Base-by-base conservation (phyloP, 805 yeast species). In the Ogataea naganishii region DNA sequence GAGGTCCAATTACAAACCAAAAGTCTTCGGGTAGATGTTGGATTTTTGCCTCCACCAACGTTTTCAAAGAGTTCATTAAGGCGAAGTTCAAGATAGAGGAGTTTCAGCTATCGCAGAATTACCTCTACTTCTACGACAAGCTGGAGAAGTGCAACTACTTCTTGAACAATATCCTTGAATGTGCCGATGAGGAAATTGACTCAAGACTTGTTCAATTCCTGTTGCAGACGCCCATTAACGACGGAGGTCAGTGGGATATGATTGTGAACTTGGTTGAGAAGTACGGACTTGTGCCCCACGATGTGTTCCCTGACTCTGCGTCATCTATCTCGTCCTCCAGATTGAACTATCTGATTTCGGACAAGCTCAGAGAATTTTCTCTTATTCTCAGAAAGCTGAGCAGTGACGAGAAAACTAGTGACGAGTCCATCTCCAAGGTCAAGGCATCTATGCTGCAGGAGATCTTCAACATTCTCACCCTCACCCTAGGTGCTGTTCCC, bases 161-260 rank as follows among this genome's bases (percentile, higher is more conserved):
- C 53, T 58, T 85, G 44, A 85, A 83, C 41, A 80, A 82, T 49
- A 68, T 83, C 34, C 58, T 80, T 28, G 80, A 80, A 40, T 76
- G 86, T 11, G 66, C 69, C 17, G 69, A 72, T 15, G 77, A 77
- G 49, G 75, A 66, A 14, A 66, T 80, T 34, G 92, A 79, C 39
- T 78, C 88, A 1, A 68, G 94, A 41, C 58, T 79, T 31, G 72
- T 82, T 30, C 82, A 77, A 53, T 72, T 69, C 40, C 51, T 85
- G 26, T 58, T 82, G 31, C 47, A 58, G 8, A 72, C 71, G 28
- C 94, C 95, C 18, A 76, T 78, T 30, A 61, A 71, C 38, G 95
- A 85, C 48, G 95, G 95, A 42, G 95, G 95, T 33, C 95, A 85
- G 57, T 84, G 83, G 74, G 82, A 80, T 42, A 80, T 84, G 92